These are phyloP conservation scores for Aquilaria yunnanensis DNA, from an alignment of 345 rosid genomes.

Conservation along the genomic window DNA sequence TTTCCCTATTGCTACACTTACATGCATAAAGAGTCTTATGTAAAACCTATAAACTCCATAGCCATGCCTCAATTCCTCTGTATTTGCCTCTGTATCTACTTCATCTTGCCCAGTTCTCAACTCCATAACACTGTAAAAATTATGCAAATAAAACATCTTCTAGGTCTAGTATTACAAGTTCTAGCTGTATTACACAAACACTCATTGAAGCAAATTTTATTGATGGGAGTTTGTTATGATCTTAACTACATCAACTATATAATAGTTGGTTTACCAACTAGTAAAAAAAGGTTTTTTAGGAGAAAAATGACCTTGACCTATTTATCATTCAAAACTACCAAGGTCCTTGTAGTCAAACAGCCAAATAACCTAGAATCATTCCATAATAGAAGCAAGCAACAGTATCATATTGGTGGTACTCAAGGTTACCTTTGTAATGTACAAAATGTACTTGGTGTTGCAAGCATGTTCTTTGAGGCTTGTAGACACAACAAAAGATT, in stretches of 20 bases:
- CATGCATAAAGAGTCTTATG: slow-evolving; percentile 89
- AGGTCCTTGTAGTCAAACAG: not conserved
- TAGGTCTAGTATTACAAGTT: too few species aligned
- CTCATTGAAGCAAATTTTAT: too few species aligned
- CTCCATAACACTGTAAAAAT: slow-evolving; percentile 38
- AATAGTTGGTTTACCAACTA: too few species aligned
- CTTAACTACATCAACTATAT: too few species aligned
- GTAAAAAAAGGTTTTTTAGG: too few species aligned
- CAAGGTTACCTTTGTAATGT: not conserved
- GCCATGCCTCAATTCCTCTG: slow-evolving; percentile 77
- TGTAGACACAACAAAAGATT: too few species aligned
- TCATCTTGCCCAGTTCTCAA: slow-evolving; percentile 92
- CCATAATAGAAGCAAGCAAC: not conserved
- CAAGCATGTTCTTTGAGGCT: not conserved
- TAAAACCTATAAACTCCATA: slow-evolving; percentile 73
- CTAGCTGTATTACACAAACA: too few species aligned
- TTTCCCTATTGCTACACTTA: slow-evolving; percentile 88
- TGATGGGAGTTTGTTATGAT: too few species aligned
- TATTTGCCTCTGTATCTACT: slow-evolving; percentile 88
- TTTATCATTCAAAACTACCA: too few species aligned
- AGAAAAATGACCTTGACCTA: too few species aligned
- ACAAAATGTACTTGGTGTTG: not conserved
- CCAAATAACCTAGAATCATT: not conserved
- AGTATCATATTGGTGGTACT: not conserved
- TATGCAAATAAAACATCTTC: too few species aligned